Conservation (phyloP, 257 asterid species). For the Nicotiana paniculata region DNA sequence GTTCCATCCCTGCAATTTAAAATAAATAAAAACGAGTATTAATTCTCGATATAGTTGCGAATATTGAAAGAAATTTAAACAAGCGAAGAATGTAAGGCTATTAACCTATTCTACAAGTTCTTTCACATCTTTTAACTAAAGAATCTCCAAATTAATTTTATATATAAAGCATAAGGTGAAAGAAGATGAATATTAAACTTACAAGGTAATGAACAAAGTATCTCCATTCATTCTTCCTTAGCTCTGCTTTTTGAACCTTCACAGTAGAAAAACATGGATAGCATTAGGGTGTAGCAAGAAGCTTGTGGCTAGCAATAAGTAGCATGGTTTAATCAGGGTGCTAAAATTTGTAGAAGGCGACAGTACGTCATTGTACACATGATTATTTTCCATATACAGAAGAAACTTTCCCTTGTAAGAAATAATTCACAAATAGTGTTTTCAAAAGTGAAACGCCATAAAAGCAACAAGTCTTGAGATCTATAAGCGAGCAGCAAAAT, state of each 20-base stretch:
- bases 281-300: constrained; percentile 6
- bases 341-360: background rate
- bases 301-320: background rate
- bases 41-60: background rate
- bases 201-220: constrained; percentile 95
- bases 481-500: background rate
- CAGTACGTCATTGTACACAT: background rate
- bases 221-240: constrained; percentile 84
- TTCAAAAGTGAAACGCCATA: background rate
- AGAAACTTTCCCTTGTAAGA: background rate
- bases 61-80: background rate
- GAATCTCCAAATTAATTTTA: background rate
- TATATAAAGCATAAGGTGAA: background rate
- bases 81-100: background rate
- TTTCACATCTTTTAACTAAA: background rate
- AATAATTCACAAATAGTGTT: background rate
- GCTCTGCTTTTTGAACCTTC: constrained; percentile 88
- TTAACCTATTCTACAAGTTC: background rate
- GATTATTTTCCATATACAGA: background rate
- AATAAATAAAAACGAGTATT: constrained; percentile 11
- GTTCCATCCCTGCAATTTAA: constrained; percentile 86
- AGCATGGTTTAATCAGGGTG: background rate
- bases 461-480: background rate
- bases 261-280: constrained; percentile 17
- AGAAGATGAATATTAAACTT: constrained; percentile 25